Base-by-base conservation (phyloP, 331 rosid genomes). In the Saraca asoca region DNA sequence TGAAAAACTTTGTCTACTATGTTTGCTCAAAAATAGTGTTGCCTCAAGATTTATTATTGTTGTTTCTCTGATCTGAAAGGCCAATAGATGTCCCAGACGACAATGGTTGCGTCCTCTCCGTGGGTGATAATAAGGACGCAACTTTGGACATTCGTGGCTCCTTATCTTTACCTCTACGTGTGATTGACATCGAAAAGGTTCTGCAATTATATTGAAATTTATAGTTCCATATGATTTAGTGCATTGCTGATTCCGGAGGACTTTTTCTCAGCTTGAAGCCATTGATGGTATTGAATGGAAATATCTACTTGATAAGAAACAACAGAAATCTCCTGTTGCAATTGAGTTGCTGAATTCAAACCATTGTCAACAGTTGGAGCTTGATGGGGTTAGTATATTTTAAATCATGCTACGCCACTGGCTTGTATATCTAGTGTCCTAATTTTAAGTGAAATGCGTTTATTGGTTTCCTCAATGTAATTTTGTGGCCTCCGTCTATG, bases 101-200 rank as follows among this genome's bases (percentile, higher is more conserved):
- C 15, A 60, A 76, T 65, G 88, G 88, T 4, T 70, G 83, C 58
- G 31, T 39, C 56, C 83, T 87, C 35, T 56, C 55, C 5, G 74
- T 67, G 45, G 61, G 7, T 37, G 63, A 54, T 37, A 59, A 54
- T 51, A 76, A 71, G 71, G 10, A 58, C 41, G 39, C 83, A 18
- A 62, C 37, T 53, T 76, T 85, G 64, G 80, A 82, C 52, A 61
- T 76, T 12, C 61, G 75, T 46, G 49, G 69, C 54, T 82, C 88
- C 13, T 46, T 87, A 52, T 78, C 85, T n/a, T 29, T 87, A 49
- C 90, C 95, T 39, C 38, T 87, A 37, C 69, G 41, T 29, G 82
- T 82, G 42, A 80, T 87, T 10, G 88, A 87, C 35, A 17, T 58
- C 0, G 87, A 68, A 48, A 87, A 82, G 95, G 95, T 87, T 65